Evolutionary conservation across 139 green algal genomes (phyloP).

Genomic region (Tetraselmis chui): DNA sequence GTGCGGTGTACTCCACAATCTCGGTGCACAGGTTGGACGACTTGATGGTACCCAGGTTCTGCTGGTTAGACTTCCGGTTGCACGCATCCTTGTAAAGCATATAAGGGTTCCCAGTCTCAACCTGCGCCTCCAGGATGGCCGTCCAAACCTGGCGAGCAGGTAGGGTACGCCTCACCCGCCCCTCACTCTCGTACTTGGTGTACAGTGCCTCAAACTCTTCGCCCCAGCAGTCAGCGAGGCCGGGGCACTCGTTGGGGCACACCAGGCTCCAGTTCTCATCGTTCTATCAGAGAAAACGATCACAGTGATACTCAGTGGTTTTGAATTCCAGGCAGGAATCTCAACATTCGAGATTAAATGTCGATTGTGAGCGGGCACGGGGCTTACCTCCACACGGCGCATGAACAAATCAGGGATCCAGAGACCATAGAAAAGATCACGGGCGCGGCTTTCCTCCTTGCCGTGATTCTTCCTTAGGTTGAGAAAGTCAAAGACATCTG

Average conservation of each 20-base stretch:
- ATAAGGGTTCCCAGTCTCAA: constrained; percentile 99
- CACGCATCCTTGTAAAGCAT: constrained; percentile 99
- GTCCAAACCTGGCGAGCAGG: constrained; percentile 98
- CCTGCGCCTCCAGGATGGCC: constrained; percentile 93
- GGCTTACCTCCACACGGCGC: constrained; percentile 60
- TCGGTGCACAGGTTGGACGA: constrained; percentile 99
- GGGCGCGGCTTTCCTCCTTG: constrained; percentile 84
- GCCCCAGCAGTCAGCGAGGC: constrained; percentile 92
- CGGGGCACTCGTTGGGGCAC: constrained; percentile 94
- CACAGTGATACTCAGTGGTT: too few species aligned
- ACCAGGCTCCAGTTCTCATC: constrained; percentile 89
- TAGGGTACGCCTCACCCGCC: constrained; percentile 55
- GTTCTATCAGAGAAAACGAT: too few species aligned
- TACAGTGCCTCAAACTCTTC: constrained; percentile 89
- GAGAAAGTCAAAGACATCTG: constrained; percentile 95
- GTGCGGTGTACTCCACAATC: constrained; percentile 93
- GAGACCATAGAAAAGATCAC: constrained; percentile 98
- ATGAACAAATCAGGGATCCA: constrained; percentile 98
- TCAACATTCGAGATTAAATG: too few species aligned
- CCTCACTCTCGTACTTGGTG: constrained; percentile 45
- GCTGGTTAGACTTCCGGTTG: constrained; percentile 97
- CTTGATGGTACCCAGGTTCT: constrained; percentile 97
- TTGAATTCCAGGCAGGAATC: too few species aligned
- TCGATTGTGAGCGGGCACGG: too few species aligned
- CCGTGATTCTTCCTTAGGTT: constrained; percentile 99